phyloP scores from a whole-genome alignment of 1,284 basidiomycete genomes.

The Cryptococcus sp. region DNA sequence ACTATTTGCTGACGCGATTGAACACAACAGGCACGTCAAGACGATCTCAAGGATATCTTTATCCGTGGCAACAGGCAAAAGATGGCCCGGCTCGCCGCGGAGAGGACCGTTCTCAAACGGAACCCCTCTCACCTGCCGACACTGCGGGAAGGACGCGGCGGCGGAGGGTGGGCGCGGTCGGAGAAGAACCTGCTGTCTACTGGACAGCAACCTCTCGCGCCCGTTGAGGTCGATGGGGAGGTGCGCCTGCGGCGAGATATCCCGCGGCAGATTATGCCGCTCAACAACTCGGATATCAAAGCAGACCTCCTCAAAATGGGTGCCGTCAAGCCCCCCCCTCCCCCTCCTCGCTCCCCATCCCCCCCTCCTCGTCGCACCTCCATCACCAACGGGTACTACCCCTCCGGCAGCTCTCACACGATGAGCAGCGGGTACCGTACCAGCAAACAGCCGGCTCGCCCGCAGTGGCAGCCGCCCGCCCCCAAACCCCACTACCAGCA shows the following conservation, averaged over 20 bases:
- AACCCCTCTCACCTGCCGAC: conserved; percentile 25
- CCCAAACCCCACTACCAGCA: background rate
- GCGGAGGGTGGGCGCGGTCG: conserved; percentile 30
- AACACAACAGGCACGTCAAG: conserved; percentile 19
- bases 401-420: background rate
- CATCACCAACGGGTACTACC: background rate
- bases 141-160: conserved; percentile 30
- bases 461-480: background rate
- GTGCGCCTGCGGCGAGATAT: conserved; percentile 20
- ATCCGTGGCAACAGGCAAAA: conserved; percentile 22
- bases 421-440: background rate
- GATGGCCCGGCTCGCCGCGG: conserved; percentile 20
- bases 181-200: conserved; percentile 22
- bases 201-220: conserved; percentile 14
- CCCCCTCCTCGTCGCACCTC: background rate
- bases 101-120: conserved; percentile 25
- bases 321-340: background rate
- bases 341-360: background rate
- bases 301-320: conserved; percentile 25
- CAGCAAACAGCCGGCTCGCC: background rate
- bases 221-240: conserved; percentile 16
- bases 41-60: conserved; percentile 21
- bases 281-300: conserved; percentile 11
- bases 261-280: conserved; percentile 5
- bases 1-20: background rate